Base-by-base conservation (phyloP, 768 basidiomycete genomes). In the Tephrocybe sp. region DNA sequence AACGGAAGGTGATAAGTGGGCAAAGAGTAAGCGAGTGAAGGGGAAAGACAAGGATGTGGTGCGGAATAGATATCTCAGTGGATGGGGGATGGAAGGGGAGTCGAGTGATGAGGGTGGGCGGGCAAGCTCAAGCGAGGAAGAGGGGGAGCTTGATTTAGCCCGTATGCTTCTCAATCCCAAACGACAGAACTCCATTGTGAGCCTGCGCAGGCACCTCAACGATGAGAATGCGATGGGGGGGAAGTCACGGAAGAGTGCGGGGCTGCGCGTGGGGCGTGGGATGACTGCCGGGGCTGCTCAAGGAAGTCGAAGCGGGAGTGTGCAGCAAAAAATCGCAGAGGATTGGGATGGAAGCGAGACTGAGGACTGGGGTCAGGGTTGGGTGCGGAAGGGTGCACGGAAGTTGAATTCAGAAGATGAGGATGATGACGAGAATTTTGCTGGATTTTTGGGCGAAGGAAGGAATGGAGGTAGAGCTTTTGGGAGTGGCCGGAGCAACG, bases 111-210 rank as follows among this genome's bases (percentile, higher is more conserved):
- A 75, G 4, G 72, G 72, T 12, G 80, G 78, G 32, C 35, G 40
- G 12, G 32, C 51, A 13, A 57, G 53, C 31, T 62, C 59, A 25
- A 57, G 56, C 15, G 70, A 72, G 7, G 74, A 74, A 6, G 72
- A 72, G 5, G 71, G 72, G 13, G 87, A 88, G 59, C 68, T 88
- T 38, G 77, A 83, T 59, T 72, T 89, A 32, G 82, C 85, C 13
- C 75, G 77, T 22, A 74, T 89, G 47, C 79, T 90, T 28, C 80
- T 86, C 22, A 85, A 81, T 7, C 76, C 88, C 16, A 86, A 82
- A 62, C 73, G 87, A 22, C 87, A 90, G 60, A 77, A 83, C 51
- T 88, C 87, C 15, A 89, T 89, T 54, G 79, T 73, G 57, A 88
- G 86, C 62, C 68, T 90, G 48, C 73, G 86, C 49, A 83, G 73